These are phyloP conservation scores for Biancaea sappan DNA, from an alignment of 306 rosid species.

Conservation along the genomic window DNA sequence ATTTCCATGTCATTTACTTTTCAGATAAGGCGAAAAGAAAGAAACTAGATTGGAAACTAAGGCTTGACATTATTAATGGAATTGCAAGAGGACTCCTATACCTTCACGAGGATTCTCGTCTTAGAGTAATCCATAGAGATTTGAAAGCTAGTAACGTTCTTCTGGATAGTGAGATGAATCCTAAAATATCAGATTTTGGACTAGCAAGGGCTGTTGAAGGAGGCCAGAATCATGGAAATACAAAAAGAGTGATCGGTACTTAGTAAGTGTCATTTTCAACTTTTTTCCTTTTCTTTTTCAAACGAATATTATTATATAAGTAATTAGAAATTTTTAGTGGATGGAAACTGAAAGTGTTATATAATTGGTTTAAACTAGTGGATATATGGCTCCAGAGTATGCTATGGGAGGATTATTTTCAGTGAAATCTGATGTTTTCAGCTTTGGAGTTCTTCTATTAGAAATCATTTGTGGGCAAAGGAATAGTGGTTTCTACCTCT, in stretches of 20 bases:
- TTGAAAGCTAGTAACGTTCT: conserved; percentile 52
- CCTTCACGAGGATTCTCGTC: conserved; percentile 54
- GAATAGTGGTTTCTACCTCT: conserved; percentile 2
- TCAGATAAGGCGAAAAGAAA: conserved; percentile 37
- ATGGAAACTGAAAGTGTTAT: not conserved
- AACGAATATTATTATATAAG: not conserved
- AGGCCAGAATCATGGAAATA: conserved; percentile 36
- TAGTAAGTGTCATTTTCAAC: conserved; percentile 29
- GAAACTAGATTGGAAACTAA: conserved; percentile 39
- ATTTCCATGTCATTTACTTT: not conserved
- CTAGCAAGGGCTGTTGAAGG: conserved; percentile 46
- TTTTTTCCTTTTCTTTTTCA: not conserved
- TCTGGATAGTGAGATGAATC: conserved; percentile 46
- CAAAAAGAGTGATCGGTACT: conserved; percentile 54
- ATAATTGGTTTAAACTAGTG: conserved; percentile 7
- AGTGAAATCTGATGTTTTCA: conserved; percentile 29
- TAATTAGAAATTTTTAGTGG: no score
- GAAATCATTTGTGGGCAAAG: conserved; percentile 32
- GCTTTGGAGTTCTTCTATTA: conserved; percentile 30
- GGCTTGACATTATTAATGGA: conserved; percentile 42
- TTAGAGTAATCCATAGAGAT: conserved; percentile 51
- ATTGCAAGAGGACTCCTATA: conserved; percentile 50
- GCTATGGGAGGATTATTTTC: conserved; percentile 35
- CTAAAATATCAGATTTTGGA: conserved; percentile 61
- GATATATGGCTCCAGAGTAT: conserved; percentile 46